Evolutionary conservation across 495 filamentous ascomycete genomes (phyloP).

Genomic region (Tuber aestivum): DNA sequence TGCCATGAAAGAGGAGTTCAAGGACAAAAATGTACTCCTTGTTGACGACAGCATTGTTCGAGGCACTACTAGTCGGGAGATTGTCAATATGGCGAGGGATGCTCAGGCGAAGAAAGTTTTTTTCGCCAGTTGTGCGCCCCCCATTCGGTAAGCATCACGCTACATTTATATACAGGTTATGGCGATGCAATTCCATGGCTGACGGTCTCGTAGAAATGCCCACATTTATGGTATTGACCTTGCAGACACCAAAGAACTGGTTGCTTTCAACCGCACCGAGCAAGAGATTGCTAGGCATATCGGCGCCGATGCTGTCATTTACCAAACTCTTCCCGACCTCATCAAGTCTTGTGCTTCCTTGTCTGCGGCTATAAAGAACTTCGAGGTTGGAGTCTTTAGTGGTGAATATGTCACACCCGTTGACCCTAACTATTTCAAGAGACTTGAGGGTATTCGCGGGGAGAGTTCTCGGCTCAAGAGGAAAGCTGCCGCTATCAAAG

Average conservation of each 20-base stretch:
- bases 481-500: slow-evolving; percentile 61
- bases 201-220: slow-evolving; percentile 49
- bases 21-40: slow-evolving; percentile 73
- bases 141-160: slow-evolving; percentile 54
- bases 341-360: slow-evolving; percentile 60
- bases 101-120: slow-evolving; percentile 85
- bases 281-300: slow-evolving; percentile 70
- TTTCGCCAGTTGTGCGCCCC: slow-evolving; percentile 81
- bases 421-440: slow-evolving; percentile 75
- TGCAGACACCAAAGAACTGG: slow-evolving; percentile 72
- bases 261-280: slow-evolving; percentile 70
- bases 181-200: slow-evolving; percentile 22
- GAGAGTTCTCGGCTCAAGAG: slow-evolving; percentile 68
- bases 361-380: slow-evolving; percentile 51
- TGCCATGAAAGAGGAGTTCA: slow-evolving; percentile 81
- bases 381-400: slow-evolving; percentile 96
- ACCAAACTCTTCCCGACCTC: slow-evolving; percentile 77
- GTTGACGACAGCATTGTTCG: slow-evolving; percentile 93
- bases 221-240: slow-evolving; percentile 88
- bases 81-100: slow-evolving; percentile 88
- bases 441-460: slow-evolving; percentile 69
- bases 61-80: slow-evolving; percentile 85
- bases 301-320: slow-evolving; percentile 87
- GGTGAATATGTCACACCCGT: slow-evolving; percentile 85
- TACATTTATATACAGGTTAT: slow-evolving; percentile 12